Evolutionary conservation across 2,329 filamentous ascomycete species (phyloP).

Genomic region (Podosphaera xanthii): DNA sequence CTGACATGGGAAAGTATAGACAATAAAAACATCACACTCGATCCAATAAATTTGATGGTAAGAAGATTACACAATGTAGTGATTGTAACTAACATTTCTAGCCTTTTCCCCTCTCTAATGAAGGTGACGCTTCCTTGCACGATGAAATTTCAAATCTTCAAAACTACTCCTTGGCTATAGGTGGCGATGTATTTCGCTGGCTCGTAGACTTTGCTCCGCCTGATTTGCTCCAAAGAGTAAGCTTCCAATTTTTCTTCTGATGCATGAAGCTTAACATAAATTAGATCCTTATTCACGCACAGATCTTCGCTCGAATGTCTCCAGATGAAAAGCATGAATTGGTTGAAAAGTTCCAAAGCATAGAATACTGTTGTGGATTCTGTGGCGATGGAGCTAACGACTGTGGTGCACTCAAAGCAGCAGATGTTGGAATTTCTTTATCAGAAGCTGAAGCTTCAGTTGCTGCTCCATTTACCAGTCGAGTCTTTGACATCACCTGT

Average conservation of each 20-base stretch:
- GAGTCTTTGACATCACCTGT: slow-evolving; percentile 88
- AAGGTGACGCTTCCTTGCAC: slow-evolving; percentile 61
- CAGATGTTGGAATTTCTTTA: slow-evolving; percentile 89
- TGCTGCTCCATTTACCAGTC: slow-evolving; percentile 90
- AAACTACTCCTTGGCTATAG: slow-evolving; percentile 76
- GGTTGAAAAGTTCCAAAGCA: slow-evolving; percentile 87
- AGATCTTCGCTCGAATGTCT: slow-evolving; percentile 95
- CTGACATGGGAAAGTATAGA: slow-evolving; percentile 92
- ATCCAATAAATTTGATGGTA: slow-evolving; percentile 53
- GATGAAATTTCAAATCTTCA: slow-evolving; percentile 61
- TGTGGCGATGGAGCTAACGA: slow-evolving; percentile 96
- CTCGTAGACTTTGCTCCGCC: slow-evolving; percentile 73
- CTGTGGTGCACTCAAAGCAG: slow-evolving; percentile 87
- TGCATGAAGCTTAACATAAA: slow-evolving; percentile 4
- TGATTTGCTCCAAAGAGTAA: slow-evolving; percentile 48
- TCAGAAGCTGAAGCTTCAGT: slow-evolving; percentile 96
- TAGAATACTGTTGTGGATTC: slow-evolving; percentile 88
- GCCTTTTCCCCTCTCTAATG: slow-evolving; percentile 47
- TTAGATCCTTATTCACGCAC: slow-evolving; percentile 72
- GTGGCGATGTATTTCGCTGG: slow-evolving; percentile 91
- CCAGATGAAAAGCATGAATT: slow-evolving; percentile 97
- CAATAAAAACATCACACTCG: slow-evolving; percentile 52
- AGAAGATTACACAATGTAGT: slow-evolving; percentile 7
- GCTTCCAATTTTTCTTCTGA: slow-evolving; percentile 9
- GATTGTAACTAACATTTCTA: slow-evolving; percentile 16